phyloP scores from a whole-genome alignment of 2,329 filamentous ascomycete genomes.

The Phaeosphaeriaceae sp. region DNA sequence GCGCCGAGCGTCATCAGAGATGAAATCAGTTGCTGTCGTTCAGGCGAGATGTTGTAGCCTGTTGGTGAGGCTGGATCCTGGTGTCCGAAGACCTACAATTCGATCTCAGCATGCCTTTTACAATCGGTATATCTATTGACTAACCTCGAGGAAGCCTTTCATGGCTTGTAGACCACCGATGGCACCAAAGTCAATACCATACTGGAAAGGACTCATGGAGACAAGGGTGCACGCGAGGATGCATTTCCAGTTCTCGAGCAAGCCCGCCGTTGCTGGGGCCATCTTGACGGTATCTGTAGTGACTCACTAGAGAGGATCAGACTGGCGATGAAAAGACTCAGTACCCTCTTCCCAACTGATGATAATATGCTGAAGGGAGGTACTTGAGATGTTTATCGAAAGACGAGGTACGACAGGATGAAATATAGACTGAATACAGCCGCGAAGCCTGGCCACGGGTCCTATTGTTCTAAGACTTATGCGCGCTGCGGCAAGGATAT shows the following conservation, averaged over 20 bases:
- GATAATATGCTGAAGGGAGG: neutral
- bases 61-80: conserved; percentile 37
- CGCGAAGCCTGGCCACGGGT: neutral
- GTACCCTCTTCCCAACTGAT: neutral
- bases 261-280: conserved; percentile 30
- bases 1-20: conserved; percentile 57
- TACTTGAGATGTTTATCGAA: neutral
- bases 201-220: conserved; percentile 61
- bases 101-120: neutral
- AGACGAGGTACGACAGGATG: neutral
- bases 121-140: conserved; percentile 1
- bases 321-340: neutral
- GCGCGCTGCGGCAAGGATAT: conserved; percentile 10
- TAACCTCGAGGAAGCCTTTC: conserved; percentile 57
- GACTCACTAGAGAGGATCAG: neutral
- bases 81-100: conserved; percentile 39
- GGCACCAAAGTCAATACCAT: conserved; percentile 61
- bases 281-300: conserved; percentile 18
- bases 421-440: neutral
- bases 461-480: conserved; percentile 6
- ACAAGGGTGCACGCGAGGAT: conserved; percentile 58
- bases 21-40: conserved; percentile 54
- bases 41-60: conserved; percentile 55
- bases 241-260: conserved; percentile 57
- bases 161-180: conserved; percentile 62